Base-by-base conservation (phyloP, 2,329 filamentous ascomycete genomes). In the Fusarium fujikuroi region DNA sequence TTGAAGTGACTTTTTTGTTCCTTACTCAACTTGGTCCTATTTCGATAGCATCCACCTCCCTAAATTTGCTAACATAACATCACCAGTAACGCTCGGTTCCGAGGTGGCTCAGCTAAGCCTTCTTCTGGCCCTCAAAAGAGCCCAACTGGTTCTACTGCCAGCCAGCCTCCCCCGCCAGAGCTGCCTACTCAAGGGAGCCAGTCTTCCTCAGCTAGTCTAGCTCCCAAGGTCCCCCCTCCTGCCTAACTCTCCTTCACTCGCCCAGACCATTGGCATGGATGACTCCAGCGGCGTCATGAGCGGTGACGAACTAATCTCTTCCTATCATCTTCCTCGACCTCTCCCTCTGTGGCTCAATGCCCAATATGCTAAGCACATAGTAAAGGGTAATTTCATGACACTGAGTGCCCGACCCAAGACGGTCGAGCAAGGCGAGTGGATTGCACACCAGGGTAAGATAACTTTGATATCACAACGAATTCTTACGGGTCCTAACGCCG, bases 371-470 rank as follows among this genome's bases (percentile, higher is more conserved):
- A 93, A 92, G 80, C 91, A 97, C 80, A 97, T 97, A 75, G 95
- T 98, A 79, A 97, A 96, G 86, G 95, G 95, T 63, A 98, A 98
- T 85, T 98, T 98, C 80, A 94, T 97, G 92, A 98, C 95, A n/a
- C 85, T 98, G 70, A 97, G 95, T 78, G 94, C 95, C 57, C 93
- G 95, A 80, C 95, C 95, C 32, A 95, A 95, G 85, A 95, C 96
- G 69, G 93, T 98, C 56, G 95, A 98, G 79, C 91, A 95, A 80
- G 95, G 94, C 75, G 95, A 98, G 84, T 98, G 95, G 95, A 89
- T 98, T 76, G 95, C 95, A 73, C 95, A 98, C 82, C 95, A 98
- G 87, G 92, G 95, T 97, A 70, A 36, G 68, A 39, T 66, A 42
- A 15, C 40, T 44, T 50, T 21, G 15, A 43, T 30, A 32, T 32